Evolutionary conservation across 2,329 filamentous ascomycete genomes (phyloP), one percentile per base, ranked within the genome.

Genomic region (Huntiella abstrusa): DNA sequence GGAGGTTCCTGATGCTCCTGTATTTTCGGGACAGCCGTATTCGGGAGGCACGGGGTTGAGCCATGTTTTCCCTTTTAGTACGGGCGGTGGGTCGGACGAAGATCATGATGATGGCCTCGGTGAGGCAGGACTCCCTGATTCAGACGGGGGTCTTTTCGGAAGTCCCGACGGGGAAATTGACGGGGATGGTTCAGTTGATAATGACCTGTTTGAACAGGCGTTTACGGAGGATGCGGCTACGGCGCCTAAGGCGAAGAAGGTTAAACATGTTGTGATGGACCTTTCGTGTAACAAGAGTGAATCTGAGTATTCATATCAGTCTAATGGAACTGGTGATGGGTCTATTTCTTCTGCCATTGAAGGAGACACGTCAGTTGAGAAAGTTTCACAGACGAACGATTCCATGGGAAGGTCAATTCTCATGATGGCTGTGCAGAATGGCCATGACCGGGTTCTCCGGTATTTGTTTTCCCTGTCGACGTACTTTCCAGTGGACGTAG

Each of bases 251-350:
- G 55, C 60, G 2, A 75, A 74, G 49, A 73, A 71, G 53, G 63
- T 72, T 33, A 92, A 91, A 60, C 84, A 72, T 53, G 88, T 96
- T 1, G 83, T 85, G 0, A 82, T 95, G 82, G 85, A 94, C 56
- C 81, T 81, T 12, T 70, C 86, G 53, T 95, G 88, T 55, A 71
- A 92, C 59, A 95, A 88, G 5, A 86, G 79, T 53, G 81, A 80
- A 36, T 96, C 88, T 0, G 82, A 80, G 33, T 75, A 82, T 43
- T 96, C 88, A 0, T 83, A 84, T 49, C 73, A 79, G 48, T 96
- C 88, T 2, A 72, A 80, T 48, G 78, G 84, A 1, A 78, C 75
- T 40, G 94, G 86, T 13, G 69, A 91, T 15, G 77, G 78, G 17
- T 91, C 85, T 1, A 69, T 77, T 19, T 67, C 71, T 4, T 84